Base-by-base conservation (phyloP, 2,329 filamentous ascomycete genomes). In the Paramyrothecium roridum region DNA sequence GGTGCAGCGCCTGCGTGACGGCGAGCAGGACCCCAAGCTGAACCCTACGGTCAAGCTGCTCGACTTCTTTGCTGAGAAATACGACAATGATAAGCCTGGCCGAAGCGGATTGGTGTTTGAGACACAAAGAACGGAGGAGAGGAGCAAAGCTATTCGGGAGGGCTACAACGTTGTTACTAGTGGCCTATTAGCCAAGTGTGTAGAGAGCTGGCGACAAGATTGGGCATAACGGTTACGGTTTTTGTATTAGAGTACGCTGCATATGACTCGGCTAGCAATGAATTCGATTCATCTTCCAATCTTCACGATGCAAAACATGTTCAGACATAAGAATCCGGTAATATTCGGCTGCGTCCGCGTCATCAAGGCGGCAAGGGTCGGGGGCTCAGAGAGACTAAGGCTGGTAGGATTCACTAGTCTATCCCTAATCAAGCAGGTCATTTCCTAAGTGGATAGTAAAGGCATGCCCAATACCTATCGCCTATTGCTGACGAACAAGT, bases 21-120 rank as follows among this genome's bases (percentile, higher is more conserved):
- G 76, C 2, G 75, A 82, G 51, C 72, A 70, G 2, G 79, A 84
- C 62, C 76, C 79, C 0, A 62, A 65, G n/a, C 61, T 59, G 8
- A 83, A 83, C 57, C 80, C 80, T 13, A 74, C 76, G 1, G 71
- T 80, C 55, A 83, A 82, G 65, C 64, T 84, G 22, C 59, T 80
- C 1, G 75, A 80, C 23, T 83, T 80, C 67, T 83, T 80, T 57
- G 66, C 72, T 3, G 68, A 69, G 2, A 83, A 83, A 61, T 84
- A 83, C 57, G 76, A 78, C 50, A 74, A 76, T 47, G 73, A 76
- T 20, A 67, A 63, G 3, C 67, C 71, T 0, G 70, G 67, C 0
- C 61, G 72, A 22, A 67, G 69, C 21, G 72, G 69, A 0, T 64
- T 76, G 8, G 65, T 68, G 1, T 79, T 78, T 51, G 66, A 68